Evolutionary conservation across 202 grass and related monocot genomes (phyloP).

Genomic region (Brachypodium distachyon): DNA sequence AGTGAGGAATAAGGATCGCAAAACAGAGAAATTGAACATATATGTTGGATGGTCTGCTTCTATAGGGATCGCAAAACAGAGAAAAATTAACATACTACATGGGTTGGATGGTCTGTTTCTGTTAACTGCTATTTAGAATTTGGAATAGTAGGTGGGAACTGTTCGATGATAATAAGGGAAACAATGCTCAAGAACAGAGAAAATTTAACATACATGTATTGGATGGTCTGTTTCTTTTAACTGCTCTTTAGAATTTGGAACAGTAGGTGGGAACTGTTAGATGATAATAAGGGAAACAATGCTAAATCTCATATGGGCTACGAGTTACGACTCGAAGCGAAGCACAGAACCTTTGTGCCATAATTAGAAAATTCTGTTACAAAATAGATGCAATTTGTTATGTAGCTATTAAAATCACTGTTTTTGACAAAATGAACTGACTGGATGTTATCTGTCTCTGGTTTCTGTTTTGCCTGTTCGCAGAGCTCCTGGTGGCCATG

Average conservation of each 20-base stretch:
- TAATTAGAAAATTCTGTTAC: neutral
- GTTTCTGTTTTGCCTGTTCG: neutral
- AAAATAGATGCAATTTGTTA: neutral
- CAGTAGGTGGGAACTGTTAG: neutral
- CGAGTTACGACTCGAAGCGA: neutral
- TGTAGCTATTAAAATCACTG: too few species aligned
- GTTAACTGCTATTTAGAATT: neutral
- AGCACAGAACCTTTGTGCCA: too few species aligned
- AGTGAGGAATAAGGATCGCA: neutral
- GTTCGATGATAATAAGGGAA: neutral
- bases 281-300: neutral
- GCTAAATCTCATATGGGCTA: neutral
- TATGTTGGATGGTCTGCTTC: neutral
- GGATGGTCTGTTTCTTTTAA: too few species aligned
- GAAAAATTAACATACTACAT: too few species aligned
- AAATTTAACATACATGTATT: too few species aligned
- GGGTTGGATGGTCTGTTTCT: too few species aligned
- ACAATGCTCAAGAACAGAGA: neutral
- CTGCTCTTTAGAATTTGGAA: neutral
- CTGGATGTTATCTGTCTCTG: neutral
- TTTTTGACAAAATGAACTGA: neutral
- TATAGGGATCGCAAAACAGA: too few species aligned
- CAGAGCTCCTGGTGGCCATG: conserved; percentile 60
- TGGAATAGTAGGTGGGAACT: neutral
- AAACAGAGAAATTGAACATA: neutral